Base-by-base conservation (phyloP, 2,329 filamentous ascomycete species). In the Dactylellina drechsleri region DNA sequence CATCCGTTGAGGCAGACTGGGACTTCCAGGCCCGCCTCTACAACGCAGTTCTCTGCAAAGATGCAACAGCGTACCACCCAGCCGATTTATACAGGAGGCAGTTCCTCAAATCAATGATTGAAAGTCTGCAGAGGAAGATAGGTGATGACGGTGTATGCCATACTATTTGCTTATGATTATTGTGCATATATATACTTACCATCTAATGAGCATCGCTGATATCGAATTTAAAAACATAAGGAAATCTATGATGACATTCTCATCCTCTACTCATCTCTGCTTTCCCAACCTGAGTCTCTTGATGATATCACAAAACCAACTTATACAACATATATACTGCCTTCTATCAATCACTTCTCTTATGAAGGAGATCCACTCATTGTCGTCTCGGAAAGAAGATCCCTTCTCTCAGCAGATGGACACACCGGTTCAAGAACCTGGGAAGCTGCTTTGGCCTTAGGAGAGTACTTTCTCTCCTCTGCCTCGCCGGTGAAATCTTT, bases 341-440 rank as follows among this genome's bases (percentile, higher is more conserved):
- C 78, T 13, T 28, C 62, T 1, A 56, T 49, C 6, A 50, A 60
- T 13, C 18, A 52, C 50, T 13, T 66, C 50, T 56, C 68, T 56
- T 13, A 66, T 49, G 15, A 61, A 47, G 20, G 79, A 81, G 28
- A 85, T 93, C 67, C 90, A 88, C 0, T 83, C 93, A 0, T 85
- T 91, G 13, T 91, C 93, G 82, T 88, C 89, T 36, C 87, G 88
- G 1, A 86, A 86, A 31, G 71, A 12, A 68, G 50, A 10, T 52
- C 64, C 8, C 85, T 93, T 28, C 87, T 94, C 56, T 88, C 90
- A 0, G 89, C 89, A 1, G 85, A 85, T 0, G 90, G 91, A 0
- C 93, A 90, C 0, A 94, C 91, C 0, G 91, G 91, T 0, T 85
- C 91, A 23, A 86, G 91, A 40, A 94, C 92, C 0, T 95, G 91